Conservation (phyloP, 1,284 basidiomycete genomes). For the Ceratobasidium sp. region DNA sequence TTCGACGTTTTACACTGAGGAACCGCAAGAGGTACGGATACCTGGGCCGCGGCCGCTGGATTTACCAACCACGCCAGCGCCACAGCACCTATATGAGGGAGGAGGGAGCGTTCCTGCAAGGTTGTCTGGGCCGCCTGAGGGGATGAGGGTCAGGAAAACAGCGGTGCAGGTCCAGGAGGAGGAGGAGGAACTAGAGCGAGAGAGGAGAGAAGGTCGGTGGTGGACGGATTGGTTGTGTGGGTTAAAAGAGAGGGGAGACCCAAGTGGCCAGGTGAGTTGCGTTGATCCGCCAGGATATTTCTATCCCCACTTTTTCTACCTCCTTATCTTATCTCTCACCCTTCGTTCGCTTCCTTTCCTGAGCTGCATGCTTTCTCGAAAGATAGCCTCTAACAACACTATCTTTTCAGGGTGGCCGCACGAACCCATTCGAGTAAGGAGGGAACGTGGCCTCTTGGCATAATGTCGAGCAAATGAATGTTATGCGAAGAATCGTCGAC, state of each 20-base stretch:
- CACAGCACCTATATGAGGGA: conserved; percentile 35
- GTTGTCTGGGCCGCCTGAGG: conserved; percentile 24
- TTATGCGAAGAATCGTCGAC: too few relatives aligned
- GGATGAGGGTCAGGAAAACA: conserved; percentile 35
- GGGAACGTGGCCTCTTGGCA: not conserved
- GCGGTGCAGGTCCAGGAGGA: conserved; percentile 19
- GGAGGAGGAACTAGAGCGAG: conserved; percentile 42
- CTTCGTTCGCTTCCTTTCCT: not conserved
- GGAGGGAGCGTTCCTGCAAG: conserved; percentile 32
- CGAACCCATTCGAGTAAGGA: conserved; percentile 40
- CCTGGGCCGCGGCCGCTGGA: conserved; percentile 28
- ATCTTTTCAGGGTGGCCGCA: conserved; percentile 30
- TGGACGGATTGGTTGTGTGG: conserved; percentile 48
- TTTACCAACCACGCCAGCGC: conserved; percentile 37
- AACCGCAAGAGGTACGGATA: not conserved
- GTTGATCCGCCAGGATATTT: not conserved
- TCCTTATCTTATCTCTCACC: not conserved
- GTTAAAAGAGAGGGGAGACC: conserved; percentile 37
- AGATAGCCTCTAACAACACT: not conserved
- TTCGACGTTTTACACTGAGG: not conserved
- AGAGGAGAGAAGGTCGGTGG: conserved; percentile 44
- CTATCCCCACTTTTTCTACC: not conserved
- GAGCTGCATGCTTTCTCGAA: too few relatives aligned
- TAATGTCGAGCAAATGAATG: too few relatives aligned
- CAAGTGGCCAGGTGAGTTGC: conserved; percentile 27